A percentile compares a stretch with the other conserved stretches of the same genome.
Evolutionary conservation across 1,139 yeast genomes (phyloP).

Genomic region (Geotrichum aggregatum): DNA sequence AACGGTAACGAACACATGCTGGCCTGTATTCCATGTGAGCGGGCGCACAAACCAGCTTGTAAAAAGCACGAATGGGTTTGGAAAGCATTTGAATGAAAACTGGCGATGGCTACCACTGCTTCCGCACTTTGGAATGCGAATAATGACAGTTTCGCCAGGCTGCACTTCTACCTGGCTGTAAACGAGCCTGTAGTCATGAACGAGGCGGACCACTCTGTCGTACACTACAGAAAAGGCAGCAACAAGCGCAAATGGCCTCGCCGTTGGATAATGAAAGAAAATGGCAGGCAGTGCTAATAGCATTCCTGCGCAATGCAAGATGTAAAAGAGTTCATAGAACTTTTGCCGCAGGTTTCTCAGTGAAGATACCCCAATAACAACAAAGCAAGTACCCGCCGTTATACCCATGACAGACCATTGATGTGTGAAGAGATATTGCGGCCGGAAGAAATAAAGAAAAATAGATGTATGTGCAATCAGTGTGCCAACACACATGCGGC

Average conservation of each 20-base stretch:
- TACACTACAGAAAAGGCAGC: constrained; percentile 29
- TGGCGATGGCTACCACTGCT: background rate
- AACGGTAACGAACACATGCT: constrained; percentile 31
- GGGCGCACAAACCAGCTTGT: constrained; percentile 15
- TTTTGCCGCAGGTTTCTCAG: constrained; percentile 19
- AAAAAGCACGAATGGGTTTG: constrained; percentile 1
- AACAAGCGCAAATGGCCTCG: constrained; percentile 28
- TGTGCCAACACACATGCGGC: constrained; percentile 26
- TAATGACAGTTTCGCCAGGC: constrained; percentile 30
- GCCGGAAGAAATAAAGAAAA: constrained; percentile 28
- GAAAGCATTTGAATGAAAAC: background rate
- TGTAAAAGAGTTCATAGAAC: constrained; percentile 30
- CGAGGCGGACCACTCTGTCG: constrained; percentile 27
- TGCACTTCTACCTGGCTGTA: constrained; percentile 24
- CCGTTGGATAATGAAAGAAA: constrained; percentile 29
- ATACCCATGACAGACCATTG: constrained; percentile 28
- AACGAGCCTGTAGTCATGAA: constrained; percentile 28
- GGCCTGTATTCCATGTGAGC: constrained; percentile 30
- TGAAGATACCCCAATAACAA: constrained; percentile 28
- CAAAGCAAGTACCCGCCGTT: constrained; percentile 27
- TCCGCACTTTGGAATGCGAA: constrained; percentile 25
- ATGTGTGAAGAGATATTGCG: constrained; percentile 26
- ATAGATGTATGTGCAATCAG: constrained; percentile 25
- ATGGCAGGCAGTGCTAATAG: constrained; percentile 29
- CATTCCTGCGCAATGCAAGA: constrained; percentile 28